A percentile compares a stretch with the other conserved stretches of the same genome.
phyloP scores from a whole-genome alignment of 148 eudicot genomes.

The Polygonum aviculare region DNA sequence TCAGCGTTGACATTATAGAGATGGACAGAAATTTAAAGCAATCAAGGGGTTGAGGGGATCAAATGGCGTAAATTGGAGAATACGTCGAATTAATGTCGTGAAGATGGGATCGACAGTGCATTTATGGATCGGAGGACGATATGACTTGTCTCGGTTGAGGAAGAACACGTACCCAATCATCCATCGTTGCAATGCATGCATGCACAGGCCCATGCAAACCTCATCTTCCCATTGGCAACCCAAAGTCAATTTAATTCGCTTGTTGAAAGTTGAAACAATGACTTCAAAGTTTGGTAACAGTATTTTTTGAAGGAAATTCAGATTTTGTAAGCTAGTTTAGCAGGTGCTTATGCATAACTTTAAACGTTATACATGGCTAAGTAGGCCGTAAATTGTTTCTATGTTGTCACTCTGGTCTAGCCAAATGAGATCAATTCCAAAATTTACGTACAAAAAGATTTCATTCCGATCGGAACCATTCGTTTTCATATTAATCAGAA shows the following conservation, averaged over 20 bases:
- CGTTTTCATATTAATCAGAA: too few relatives aligned
- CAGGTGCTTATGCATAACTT: too few relatives aligned
- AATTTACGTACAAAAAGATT: too few relatives aligned
- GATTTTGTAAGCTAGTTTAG: too few relatives aligned
- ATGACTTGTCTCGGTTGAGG: background rate
- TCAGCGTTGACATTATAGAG: background rate
- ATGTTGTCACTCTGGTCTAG: too few relatives aligned
- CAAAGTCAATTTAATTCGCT: background rate
- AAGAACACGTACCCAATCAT: constrained; percentile 6
- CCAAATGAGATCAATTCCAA: too few relatives aligned
- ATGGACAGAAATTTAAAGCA: background rate
- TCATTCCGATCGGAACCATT: too few relatives aligned
- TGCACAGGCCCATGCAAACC: constrained; percentile 6
- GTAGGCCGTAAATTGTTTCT: too few relatives aligned
- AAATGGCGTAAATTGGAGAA: background rate
- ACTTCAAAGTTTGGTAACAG: too few relatives aligned
- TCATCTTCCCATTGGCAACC: background rate
- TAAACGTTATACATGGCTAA: too few relatives aligned
- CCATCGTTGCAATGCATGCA: background rate
- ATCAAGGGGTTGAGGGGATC: background rate
- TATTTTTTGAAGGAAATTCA: too few relatives aligned
- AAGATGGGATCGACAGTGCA: background rate
- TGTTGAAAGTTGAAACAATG: too few relatives aligned
- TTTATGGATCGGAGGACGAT: background rate
- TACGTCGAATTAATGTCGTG: background rate